Conservation (phyloP, 148 eudicot genomes). For the Rhododendron williamsianum region DNA sequence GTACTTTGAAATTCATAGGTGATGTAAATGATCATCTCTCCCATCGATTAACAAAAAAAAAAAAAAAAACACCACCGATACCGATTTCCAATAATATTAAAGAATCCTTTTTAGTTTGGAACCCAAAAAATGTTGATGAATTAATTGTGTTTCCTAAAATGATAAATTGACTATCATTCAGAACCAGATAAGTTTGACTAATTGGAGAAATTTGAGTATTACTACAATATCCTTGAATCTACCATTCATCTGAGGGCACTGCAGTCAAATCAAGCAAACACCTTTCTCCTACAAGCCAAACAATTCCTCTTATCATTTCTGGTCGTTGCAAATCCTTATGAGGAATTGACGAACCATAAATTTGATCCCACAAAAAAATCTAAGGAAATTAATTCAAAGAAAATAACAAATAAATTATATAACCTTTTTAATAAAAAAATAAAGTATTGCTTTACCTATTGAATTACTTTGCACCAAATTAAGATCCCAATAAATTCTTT, state of each 20-base stretch:
- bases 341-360: not conserved
- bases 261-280: not conserved
- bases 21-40: too few species aligned
- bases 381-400: not conserved
- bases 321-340: not conserved
- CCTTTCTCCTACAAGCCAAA: not conserved
- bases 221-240: not conserved
- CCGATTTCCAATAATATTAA: not conserved
- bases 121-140: not conserved
- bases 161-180: not conserved
- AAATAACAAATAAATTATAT: not conserved
- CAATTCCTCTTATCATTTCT: not conserved
- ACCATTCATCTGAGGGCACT: not conserved
- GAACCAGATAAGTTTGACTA: constrained; percentile 1
- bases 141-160: not conserved
- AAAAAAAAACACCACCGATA: not conserved
- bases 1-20: too few species aligned
- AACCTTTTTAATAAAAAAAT: too few species aligned
- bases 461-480: too few species aligned
- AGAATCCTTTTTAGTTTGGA: not conserved
- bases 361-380: not conserved
- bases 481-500: too few species aligned
- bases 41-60: too few species aligned
- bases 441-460: too few species aligned
- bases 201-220: not conserved